A percentile compares a stretch with the other conserved stretches of the same genome.
These are phyloP conservation scores for Heterobasidion occidentale DNA, from an alignment of 1,284 basidiomycete genomes.

Conservation along the genomic window DNA sequence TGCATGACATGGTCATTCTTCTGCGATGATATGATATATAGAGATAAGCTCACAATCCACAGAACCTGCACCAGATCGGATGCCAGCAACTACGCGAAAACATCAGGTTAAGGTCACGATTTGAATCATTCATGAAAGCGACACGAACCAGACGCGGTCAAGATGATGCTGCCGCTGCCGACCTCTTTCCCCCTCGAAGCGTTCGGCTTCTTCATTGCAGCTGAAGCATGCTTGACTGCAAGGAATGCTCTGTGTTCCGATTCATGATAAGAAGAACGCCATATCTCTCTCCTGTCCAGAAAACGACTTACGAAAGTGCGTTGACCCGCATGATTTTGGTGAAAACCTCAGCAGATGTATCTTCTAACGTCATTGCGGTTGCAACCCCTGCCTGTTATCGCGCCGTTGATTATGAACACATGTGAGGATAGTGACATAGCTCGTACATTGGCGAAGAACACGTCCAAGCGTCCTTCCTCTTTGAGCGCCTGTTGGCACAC, in stretches of 20 bases:
- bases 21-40: neutral
- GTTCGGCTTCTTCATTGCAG: conserved; percentile 69
- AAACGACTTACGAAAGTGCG: conserved; percentile 60
- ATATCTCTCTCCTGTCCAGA: neutral
- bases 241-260: conserved; percentile 71
- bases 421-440: neutral
- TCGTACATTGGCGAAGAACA: conserved; percentile 90
- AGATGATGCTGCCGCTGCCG: conserved; percentile 77
- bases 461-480: conserved; percentile 82
- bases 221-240: conserved; percentile 82
- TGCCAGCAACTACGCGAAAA: conserved; percentile 63
- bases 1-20: neutral
- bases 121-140: neutral
- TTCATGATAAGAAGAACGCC: neutral
- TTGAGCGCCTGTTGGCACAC: conserved; percentile 67
- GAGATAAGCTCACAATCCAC: conserved; percentile 66
- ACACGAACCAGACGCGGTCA: conserved; percentile 77
- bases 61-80: conserved; percentile 80
- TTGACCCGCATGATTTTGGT: conserved; percentile 79
- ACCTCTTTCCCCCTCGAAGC: conserved; percentile 57
- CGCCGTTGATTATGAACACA: conserved; percentile 5
- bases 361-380: conserved; percentile 35
- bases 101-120: neutral
- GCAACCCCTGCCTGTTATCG: conserved; percentile 55
- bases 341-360: conserved; percentile 61